Base-by-base conservation (phyloP, 208 protist genomes). In the Crithidia sp. region DNA sequence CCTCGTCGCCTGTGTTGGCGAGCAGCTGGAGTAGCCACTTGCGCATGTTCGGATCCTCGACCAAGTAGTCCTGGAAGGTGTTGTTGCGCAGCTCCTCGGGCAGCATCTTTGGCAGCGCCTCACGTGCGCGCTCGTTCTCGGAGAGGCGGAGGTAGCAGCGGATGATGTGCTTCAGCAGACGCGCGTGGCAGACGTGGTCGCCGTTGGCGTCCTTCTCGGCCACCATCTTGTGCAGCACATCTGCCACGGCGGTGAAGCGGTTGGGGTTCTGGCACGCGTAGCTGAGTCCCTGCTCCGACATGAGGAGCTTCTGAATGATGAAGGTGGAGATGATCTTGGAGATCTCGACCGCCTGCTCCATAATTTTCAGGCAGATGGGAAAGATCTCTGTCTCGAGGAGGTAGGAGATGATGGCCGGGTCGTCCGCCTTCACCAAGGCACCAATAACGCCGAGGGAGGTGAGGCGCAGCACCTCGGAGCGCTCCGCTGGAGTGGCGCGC, bases 231-330 rank as follows among this genome's bases (percentile, higher is more conserved):
- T 83, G 75, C 43, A 99, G 90, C n/a, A 99, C 98, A 9, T 89
- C 93, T 7, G 86, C 89, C 10, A 99, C 97, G 37, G 96, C 95
- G 65, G 92, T 98, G 79, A 99, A 99, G 7, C 97, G 85, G 43
- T 99, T 98, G 17, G 95, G 93, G 4, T 92, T 99, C 7, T 96
- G 88, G 82, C 98, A 99, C 17, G 99, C 98, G 77, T 99, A 99
- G 56, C 90, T 70, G 16, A 99, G 92, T 4, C 99, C 99, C 53
- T 94, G 90, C 13, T 99, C 97, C 41, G 99, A 98, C 12, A 98
- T 83, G 0, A 99, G 84, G 41, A 99, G 98, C 87, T 99, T 99
- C 85, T 99, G 98, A 43, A 99, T 96, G 64, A 99, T 99, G 82
- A 99, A 99, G 36, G 99, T 99, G 10, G 99, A 98, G 3, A 98